Evolutionary conservation across 2,329 filamentous ascomycete genomes (phyloP).

Genomic region (Cercospora sp.): DNA sequence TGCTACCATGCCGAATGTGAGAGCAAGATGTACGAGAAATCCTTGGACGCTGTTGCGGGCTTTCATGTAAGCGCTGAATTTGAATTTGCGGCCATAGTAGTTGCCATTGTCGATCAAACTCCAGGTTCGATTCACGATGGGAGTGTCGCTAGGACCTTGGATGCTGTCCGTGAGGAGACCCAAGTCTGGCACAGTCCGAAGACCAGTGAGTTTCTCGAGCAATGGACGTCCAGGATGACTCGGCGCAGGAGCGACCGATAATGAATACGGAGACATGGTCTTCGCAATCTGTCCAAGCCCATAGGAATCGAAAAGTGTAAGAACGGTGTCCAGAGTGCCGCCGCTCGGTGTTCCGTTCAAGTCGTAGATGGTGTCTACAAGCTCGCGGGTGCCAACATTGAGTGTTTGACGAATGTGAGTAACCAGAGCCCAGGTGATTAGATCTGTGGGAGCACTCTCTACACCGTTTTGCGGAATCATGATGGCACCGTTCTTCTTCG

Average conservation of each 20-base stretch:
- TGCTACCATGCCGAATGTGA: constrained; percentile 49
- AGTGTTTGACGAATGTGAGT: constrained; percentile 54
- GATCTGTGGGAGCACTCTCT: constrained; percentile 62
- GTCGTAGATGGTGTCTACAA: constrained; percentile 56
- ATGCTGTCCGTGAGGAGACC: constrained; percentile 59
- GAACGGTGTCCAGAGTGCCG: constrained; percentile 63
- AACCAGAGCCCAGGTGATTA: constrained; percentile 55
- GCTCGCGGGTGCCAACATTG: constrained; percentile 53
- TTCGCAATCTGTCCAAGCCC: constrained; percentile 49
- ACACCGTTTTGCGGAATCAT: constrained; percentile 62
- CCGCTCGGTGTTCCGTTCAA: constrained; percentile 57
- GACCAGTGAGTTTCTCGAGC: constrained; percentile 50
- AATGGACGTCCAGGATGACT: constrained; percentile 37
- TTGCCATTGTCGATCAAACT: constrained; percentile 53
- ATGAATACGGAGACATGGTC: constrained; percentile 52
- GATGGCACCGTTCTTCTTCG: constrained; percentile 61
- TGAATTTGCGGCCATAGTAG: constrained; percentile 60
- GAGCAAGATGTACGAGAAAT: constrained; percentile 50
- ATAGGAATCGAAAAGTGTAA: constrained; percentile 57
- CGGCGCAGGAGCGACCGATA: constrained; percentile 48
- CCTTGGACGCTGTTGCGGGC: constrained; percentile 53
- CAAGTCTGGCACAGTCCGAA: constrained; percentile 56
- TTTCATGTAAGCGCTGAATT: constrained; percentile 57
- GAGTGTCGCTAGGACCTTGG: constrained; percentile 54
- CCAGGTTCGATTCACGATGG: constrained; percentile 61